A percentile compares a stretch with the other conserved stretches of the same genome.
Conservation (phyloP, 1,284 basidiomycete genomes). For the Boletus semigastroideus region DNA sequence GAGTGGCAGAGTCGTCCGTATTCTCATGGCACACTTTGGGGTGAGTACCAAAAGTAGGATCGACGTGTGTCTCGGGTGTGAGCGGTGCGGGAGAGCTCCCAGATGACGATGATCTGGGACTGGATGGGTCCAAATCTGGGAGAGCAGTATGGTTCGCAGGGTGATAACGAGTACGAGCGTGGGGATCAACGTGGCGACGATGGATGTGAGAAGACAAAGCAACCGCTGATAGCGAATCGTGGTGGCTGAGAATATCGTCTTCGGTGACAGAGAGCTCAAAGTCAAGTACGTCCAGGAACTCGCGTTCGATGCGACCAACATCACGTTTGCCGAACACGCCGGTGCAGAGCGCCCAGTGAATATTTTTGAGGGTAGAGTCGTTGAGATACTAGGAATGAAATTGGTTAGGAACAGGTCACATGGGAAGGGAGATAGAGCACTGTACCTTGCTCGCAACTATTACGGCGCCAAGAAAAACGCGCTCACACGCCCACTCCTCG, state of each 20-base stretch:
- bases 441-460: constrained; percentile 71
- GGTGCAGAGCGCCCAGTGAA: constrained; percentile 76
- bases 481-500: constrained; percentile 77
- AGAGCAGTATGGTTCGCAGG: constrained; percentile 16
- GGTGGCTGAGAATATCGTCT: constrained; percentile 60
- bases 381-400: constrained; percentile 55
- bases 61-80: constrained; percentile 26
- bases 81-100: constrained; percentile 31
- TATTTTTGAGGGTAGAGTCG: constrained; percentile 74
- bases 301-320: constrained; percentile 73
- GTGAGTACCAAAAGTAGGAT: constrained; percentile 6
- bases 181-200: constrained; percentile 24
- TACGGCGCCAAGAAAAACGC: constrained; percentile 71
- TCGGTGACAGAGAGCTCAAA: constrained; percentile 66
- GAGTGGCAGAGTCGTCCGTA: constrained; percentile 3
- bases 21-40: constrained; percentile 23
- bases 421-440: constrained; percentile 9
- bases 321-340: constrained; percentile 77
- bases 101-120: constrained; percentile 36
- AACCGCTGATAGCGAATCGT: constrained; percentile 51
- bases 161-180: constrained; percentile 23
- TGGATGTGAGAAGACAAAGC: constrained; percentile 29
- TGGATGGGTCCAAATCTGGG: constrained; percentile 32
- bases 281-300: constrained; percentile 74
- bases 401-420: constrained; percentile 19